Evolutionary conservation across 192 early-diverging fungal genomes (phyloP).

Genomic region (Phlyctochytrium bullatum): DNA sequence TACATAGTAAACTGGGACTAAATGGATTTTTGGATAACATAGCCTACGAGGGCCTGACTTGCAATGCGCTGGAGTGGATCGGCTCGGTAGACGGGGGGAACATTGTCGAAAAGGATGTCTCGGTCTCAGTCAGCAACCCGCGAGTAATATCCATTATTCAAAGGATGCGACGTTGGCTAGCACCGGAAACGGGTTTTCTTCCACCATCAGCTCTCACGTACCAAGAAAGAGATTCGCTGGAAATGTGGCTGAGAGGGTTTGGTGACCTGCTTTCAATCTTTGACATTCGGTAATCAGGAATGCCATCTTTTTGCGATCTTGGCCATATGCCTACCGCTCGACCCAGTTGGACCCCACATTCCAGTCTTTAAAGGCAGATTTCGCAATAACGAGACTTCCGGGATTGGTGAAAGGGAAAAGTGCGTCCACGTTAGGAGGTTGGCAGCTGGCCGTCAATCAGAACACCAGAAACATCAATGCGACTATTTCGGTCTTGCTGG

Average conservation of each 20-base stretch:
- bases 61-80: constrained; percentile 31
- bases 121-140: constrained; percentile 9
- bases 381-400: not conserved
- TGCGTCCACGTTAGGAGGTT: constrained; percentile 26
- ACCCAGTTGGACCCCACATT: not conserved
- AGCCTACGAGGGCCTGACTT: constrained; percentile 33
- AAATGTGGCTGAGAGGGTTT: not conserved
- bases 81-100: constrained; percentile 9
- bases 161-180: not conserved
- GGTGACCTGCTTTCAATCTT: not conserved
- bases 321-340: constrained; percentile 7
- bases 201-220: not conserved
- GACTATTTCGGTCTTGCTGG: not conserved
- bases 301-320: constrained; percentile 17
- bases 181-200: not conserved
- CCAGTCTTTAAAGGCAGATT: not conserved
- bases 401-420: not conserved
- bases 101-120: constrained; percentile 1
- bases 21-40: not conserved
- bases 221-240: not conserved
- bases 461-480: constrained; percentile 9
- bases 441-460: constrained; percentile 30
- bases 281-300: constrained; percentile 11
- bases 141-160: not conserved
- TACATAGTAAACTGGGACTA: no score